phyloP scores from a whole-genome alignment of 176 grass and related monocot genomes.

The Elymus sibiricus region DNA sequence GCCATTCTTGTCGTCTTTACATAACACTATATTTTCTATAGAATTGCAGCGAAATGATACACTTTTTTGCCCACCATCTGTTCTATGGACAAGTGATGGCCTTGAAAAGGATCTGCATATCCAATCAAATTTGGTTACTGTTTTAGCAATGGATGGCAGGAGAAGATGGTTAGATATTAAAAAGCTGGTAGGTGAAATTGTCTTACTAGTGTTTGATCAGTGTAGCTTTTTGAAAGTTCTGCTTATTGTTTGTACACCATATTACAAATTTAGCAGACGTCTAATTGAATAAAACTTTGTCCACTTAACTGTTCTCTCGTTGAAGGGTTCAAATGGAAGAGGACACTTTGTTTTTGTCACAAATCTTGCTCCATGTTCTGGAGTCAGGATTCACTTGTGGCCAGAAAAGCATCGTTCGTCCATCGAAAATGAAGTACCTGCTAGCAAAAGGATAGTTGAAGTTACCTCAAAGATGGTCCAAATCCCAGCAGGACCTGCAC shows the following conservation, averaged over 20 bases:
- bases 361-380: constrained; percentile 97
- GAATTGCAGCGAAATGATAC: constrained; percentile 48
- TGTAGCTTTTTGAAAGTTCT: constrained; percentile 5
- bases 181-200: constrained; percentile 67
- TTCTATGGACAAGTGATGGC: constrained; percentile 73
- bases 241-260: neutral
- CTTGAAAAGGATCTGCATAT: constrained; percentile 97
- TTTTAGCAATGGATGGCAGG: constrained; percentile 96
- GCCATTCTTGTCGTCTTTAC: neutral
- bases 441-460: constrained; percentile 73
- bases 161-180: constrained; percentile 96
- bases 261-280: neutral
- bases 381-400: constrained; percentile 94
- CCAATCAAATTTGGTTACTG: constrained; percentile 70
- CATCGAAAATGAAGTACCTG: constrained; percentile 38
- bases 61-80: constrained; percentile 69
- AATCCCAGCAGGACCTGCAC: constrained; percentile 85
- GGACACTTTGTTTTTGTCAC: constrained; percentile 92
- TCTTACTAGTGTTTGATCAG: constrained; percentile 3
- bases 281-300: constrained; percentile 21
- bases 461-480: constrained; percentile 88
- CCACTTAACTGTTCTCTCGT: constrained; percentile 14
- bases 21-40: constrained; percentile 44
- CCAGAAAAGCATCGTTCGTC: constrained; percentile 59
- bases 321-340: constrained; percentile 67